Base-by-base conservation (phyloP, 768 basidiomycete species). In the Hemileccinum impolitum region DNA sequence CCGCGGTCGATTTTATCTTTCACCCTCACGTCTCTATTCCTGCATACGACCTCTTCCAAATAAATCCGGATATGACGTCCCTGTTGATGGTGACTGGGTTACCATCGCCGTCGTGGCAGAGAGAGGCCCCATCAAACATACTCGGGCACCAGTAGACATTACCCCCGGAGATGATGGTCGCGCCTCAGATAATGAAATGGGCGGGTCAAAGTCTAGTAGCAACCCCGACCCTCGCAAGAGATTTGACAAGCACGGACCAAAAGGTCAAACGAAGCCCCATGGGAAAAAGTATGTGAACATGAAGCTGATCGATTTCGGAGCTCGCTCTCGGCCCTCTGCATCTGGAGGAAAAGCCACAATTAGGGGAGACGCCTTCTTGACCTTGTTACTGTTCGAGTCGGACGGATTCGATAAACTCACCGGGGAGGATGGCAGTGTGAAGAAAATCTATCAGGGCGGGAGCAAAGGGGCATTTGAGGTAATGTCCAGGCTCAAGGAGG, bases 81-180 rank as follows among this genome's bases (percentile, higher is more conserved):
- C 95, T 10, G 85, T 97, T 2, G 80, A 81, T 6, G 90, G 90
- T 3, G 96, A 98, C 66, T 98, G 92, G 89, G 79, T 97, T 36
- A 94, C 94, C 6, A 90, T 99, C 40, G 95, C 92, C 2, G 94
- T 98, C 5, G 84, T 99, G 13, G 95, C 94, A 2, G 92, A 95
- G 65, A 81, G 93, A 18, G 85, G 92, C 3, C 85, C 84, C 7
- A 73, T 94, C 62, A 83, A 80, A 54, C 79, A 84, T 56, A 90
- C 77, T 40, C 79, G 77, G 49, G 83, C 85, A 26, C 87, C 86
- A 42, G 80, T 85, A 17, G 66, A 62, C 34, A 63, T 76, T 12
- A 64, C 78, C 7, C 77, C 69, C 28, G 68, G 65, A 11, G 73
- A 72, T 23, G 78, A 81, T 41, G 76, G 74, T 6, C 55, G 45